phyloP scores from a whole-genome alignment of 1,284 basidiomycete species.

The Tylopilus sp. region DNA sequence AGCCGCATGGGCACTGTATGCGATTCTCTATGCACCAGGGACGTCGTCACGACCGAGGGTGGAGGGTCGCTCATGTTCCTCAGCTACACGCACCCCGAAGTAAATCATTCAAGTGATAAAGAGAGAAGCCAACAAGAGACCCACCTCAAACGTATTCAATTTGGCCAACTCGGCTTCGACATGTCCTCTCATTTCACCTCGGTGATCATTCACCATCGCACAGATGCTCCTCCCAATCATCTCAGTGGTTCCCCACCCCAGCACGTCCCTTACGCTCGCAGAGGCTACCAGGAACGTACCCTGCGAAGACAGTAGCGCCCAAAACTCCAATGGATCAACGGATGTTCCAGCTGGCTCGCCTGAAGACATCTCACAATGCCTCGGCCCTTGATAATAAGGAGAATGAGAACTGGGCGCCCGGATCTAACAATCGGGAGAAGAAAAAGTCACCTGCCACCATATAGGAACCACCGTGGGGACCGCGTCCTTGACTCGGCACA shows the following conservation, averaged over 20 bases:
- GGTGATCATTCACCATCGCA: conserved; percentile 42
- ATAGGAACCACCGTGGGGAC: background rate
- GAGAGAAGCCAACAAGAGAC: conserved; percentile 4
- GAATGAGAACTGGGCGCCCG: background rate
- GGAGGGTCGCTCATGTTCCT: conserved; percentile 13
- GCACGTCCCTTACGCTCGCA: conserved; percentile 47
- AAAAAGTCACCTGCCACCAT: conserved; percentile 13
- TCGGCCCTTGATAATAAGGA: conserved; percentile 10
- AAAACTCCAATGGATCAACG: conserved; percentile 43
- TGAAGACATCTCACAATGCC: conserved; percentile 3
- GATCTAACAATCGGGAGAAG: background rate
- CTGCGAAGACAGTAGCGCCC: conserved; percentile 51
- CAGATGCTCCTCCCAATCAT: conserved; percentile 63
- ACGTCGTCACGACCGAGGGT: conserved; percentile 22
- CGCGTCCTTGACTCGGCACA: background rate
- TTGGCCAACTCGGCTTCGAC: conserved; percentile 26
- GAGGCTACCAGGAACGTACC: conserved; percentile 55
- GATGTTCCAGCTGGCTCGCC: conserved; percentile 1
- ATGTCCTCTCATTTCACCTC: conserved; percentile 9
- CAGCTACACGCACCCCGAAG: conserved; percentile 6
- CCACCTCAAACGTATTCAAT: conserved; percentile 18
- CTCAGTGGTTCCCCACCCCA: conserved; percentile 69
- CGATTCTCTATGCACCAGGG: conserved; percentile 24
- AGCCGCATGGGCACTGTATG: conserved; percentile 25
- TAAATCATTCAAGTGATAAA: background rate